Conservation (phyloP, 169 alveolate genomes). For the Cyclospora cayetanensis region DNA sequence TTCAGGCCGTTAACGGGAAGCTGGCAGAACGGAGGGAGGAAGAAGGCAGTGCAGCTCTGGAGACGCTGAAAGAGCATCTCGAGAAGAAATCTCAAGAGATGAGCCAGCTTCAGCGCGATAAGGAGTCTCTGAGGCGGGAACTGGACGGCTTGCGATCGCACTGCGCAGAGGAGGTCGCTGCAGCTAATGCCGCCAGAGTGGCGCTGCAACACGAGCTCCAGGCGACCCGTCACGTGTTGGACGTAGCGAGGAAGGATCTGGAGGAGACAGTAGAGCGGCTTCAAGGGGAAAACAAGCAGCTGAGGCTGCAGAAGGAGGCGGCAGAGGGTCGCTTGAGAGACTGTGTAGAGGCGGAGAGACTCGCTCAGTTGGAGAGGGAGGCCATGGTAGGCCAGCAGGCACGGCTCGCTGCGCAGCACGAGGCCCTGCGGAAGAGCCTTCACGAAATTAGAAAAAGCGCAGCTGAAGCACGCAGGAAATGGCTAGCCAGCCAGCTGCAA, state of each 20-base stretch:
- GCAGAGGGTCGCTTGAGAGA: conserved; percentile 10
- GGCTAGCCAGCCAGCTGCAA: not conserved
- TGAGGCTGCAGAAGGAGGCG: conserved; percentile 14
- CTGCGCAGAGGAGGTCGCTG: conserved; percentile 18
- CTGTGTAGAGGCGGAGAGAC: conserved; percentile 11
- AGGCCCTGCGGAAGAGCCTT: conserved; percentile 2
- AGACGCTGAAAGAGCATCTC: not conserved
- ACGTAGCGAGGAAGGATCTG: not conserved
- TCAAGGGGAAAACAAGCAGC: not conserved
- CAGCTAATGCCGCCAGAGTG: conserved; percentile 11
- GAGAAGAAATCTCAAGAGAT: not conserved
- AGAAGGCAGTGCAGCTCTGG: not conserved
- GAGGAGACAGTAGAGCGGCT: not conserved
- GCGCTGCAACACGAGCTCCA: not conserved
- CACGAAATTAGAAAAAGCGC: not conserved
- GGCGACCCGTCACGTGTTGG: not conserved
- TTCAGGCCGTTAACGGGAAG: not conserved
- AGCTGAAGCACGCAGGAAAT: not conserved
- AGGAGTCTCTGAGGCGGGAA: conserved; percentile 5
- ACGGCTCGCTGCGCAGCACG: conserved; percentile 8
- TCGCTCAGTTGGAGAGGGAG: not conserved
- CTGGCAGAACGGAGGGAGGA: not conserved
- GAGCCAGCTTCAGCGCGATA: not conserved
- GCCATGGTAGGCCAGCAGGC: not conserved
- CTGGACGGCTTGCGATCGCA: not conserved